Percentiles rank a stretch among this genome's conserved stretches.
These are phyloP conservation scores for Helicocarpus griseus DNA, from an alignment of 2,329 filamentous ascomycete genomes.

Conservation along the genomic window DNA sequence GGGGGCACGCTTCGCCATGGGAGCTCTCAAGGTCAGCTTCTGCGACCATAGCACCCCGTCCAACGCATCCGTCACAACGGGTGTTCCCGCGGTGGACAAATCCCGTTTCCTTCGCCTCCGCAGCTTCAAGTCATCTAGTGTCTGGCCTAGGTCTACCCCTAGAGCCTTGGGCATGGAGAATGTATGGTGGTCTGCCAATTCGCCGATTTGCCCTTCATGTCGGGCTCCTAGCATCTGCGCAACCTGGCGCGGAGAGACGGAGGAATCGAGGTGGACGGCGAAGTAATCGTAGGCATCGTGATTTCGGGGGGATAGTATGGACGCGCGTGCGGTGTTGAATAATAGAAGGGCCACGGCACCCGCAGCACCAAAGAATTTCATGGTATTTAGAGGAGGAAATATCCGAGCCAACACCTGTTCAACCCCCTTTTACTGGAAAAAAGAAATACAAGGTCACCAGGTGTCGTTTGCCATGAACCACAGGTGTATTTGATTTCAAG, in stretches of 20 bases:
- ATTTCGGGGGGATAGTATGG: slow-evolving; percentile 53
- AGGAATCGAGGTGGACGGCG: slow-evolving; percentile 68
- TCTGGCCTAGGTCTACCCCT: slow-evolving; percentile 45
- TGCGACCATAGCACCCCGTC: slow-evolving; percentile 68
- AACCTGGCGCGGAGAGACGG: slow-evolving; percentile 50
- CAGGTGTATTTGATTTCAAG: background rate
- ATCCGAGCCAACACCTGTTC: background rate
- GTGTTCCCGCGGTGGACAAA: slow-evolving; percentile 27
- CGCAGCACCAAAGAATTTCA: slow-evolving; percentile 9
- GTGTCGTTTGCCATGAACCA: slow-evolving; percentile 2
- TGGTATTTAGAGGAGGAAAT: background rate
- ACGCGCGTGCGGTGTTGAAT: slow-evolving; percentile 38
- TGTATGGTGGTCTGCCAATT: slow-evolving; percentile 71
- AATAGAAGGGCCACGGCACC: slow-evolving; percentile 10
- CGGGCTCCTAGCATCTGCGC: slow-evolving; percentile 63
- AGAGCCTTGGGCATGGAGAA: slow-evolving; percentile 59
- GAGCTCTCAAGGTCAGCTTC: slow-evolving; percentile 60
- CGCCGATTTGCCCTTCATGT: slow-evolving; percentile 72
- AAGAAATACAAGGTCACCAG: background rate
- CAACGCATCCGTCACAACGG: slow-evolving; percentile 42
- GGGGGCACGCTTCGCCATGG: slow-evolving; percentile 50
- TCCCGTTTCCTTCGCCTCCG: slow-evolving; percentile 53
- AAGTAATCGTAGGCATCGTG: slow-evolving; percentile 85
- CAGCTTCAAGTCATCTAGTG: slow-evolving; percentile 44
- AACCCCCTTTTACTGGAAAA: background rate